Percentiles rank a stretch among this genome's conserved stretches.
Evolutionary conservation across 176 grass and related monocot genomes (phyloP).

Genomic region (Oryza glumipatula): DNA sequence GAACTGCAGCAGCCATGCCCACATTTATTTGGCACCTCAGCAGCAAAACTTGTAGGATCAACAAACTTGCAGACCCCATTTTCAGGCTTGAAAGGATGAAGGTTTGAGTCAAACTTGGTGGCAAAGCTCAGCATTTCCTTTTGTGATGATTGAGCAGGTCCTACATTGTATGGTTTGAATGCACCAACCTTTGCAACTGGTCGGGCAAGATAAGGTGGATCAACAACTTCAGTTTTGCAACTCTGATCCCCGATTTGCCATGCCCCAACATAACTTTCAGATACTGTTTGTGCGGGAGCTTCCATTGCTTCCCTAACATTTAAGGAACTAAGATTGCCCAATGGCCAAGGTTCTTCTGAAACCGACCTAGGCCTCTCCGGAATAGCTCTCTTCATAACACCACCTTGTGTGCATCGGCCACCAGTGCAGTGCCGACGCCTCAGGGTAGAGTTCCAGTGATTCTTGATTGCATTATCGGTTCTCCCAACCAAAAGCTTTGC

Average conservation of each 20-base stretch:
- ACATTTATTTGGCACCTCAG: slow-evolving; percentile 76
- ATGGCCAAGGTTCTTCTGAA: slow-evolving; percentile 53
- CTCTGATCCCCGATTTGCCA: slow-evolving; percentile 13
- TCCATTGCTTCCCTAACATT: slow-evolving; percentile 47
- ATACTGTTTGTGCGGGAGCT: slow-evolving; percentile 37
- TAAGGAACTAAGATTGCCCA: slow-evolving; percentile 52
- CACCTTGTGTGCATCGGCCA: slow-evolving; percentile 48
- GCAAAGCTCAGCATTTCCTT: slow-evolving; percentile 31
- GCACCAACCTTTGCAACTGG: slow-evolving; percentile 82
- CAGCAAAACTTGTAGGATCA: slow-evolving; percentile 46
- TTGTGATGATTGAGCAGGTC: slow-evolving; percentile 27
- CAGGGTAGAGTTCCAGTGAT: slow-evolving; percentile 98
- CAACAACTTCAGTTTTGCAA: slow-evolving; percentile 43
- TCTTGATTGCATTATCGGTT: slow-evolving; percentile 98
- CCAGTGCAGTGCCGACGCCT: slow-evolving; percentile 57
- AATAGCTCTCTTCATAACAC: slow-evolving; percentile 38
- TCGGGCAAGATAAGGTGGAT: slow-evolving; percentile 68
- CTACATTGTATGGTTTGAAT: slow-evolving; percentile 69
- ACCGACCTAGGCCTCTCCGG: slow-evolving; percentile 46
- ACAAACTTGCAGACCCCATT: slow-evolving; percentile 55
- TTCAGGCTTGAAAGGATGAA: slow-evolving; percentile 46
- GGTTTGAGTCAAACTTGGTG: slow-evolving; percentile 29
- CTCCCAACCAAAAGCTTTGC: slow-evolving; percentile 86
- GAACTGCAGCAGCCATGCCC: slow-evolving; percentile 72
- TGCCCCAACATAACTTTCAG: slow-evolving; percentile 38